These are phyloP conservation scores for Ogataea polymorpha DNA, from an alignment of 805 yeast species.

Conservation along the genomic window DNA sequence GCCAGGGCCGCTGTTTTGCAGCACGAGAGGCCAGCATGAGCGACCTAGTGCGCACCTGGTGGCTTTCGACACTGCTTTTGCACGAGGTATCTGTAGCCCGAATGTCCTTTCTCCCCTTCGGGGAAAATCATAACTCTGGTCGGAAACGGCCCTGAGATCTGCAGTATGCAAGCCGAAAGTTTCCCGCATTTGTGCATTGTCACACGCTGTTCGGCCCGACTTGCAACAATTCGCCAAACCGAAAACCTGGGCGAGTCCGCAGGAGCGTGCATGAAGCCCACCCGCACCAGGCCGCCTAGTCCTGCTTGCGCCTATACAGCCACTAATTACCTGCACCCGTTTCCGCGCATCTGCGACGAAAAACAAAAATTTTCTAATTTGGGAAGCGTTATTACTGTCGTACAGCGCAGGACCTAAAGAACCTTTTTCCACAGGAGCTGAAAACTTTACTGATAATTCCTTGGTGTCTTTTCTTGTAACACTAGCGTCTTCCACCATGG, in stretches of 20 bases:
- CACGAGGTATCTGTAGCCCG: too few relatives aligned
- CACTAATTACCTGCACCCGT: not conserved
- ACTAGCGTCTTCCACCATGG: not conserved
- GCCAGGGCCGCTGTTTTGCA: too few relatives aligned
- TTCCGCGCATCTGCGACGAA: not conserved
- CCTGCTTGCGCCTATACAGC: not conserved
- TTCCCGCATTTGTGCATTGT: not conserved
- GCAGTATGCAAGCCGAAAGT: not conserved
- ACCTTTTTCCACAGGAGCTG: slow-evolving; percentile 2
- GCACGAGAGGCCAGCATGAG: too few relatives aligned
- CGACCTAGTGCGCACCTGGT: too few relatives aligned
- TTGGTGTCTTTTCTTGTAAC: not conserved
- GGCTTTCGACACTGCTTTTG: too few relatives aligned
- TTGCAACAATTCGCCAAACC: too few relatives aligned
- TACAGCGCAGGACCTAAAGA: not conserved
- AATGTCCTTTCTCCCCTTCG: too few relatives aligned
- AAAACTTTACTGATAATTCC: not conserved
- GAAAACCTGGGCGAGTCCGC: too few relatives aligned
- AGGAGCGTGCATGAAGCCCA: not conserved
- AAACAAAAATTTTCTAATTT: not conserved
- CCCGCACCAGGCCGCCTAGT: not conserved
- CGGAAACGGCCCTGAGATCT: not conserved
- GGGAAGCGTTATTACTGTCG: slow-evolving; percentile 1
- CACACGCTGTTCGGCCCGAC: too few relatives aligned
- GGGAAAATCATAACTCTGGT: not conserved